Conservation (phyloP, 768 basidiomycete species). For the Lanmaoa rubissima region DNA sequence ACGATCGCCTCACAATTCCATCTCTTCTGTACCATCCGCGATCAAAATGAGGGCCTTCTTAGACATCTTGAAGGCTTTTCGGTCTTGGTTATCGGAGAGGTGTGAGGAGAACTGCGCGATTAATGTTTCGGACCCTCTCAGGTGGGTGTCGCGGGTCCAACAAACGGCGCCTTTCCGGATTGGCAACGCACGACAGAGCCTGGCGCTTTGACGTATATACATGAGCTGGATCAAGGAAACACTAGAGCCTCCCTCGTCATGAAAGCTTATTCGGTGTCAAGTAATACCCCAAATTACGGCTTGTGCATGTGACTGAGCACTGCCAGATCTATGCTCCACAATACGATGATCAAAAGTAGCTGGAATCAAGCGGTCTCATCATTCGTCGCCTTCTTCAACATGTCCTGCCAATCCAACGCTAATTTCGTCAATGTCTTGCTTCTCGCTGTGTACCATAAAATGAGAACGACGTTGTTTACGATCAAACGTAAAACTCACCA, state of each 20-base stretch:
- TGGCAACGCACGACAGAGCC: not conserved
- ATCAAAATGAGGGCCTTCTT: slow-evolving; percentile 63
- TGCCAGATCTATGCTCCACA: not conserved
- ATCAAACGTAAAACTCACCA: slow-evolving; percentile 47
- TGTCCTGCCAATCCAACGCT: slow-evolving; percentile 81
- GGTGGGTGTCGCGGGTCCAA: slow-evolving; percentile 1
- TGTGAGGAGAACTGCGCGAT: not conserved
- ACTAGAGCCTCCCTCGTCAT: not conserved
- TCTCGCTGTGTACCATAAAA: slow-evolving; percentile 44
- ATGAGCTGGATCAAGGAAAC: not conserved
- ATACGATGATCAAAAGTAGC: not conserved
- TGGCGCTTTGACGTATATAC: not conserved
- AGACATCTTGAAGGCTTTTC: slow-evolving; percentile 14
- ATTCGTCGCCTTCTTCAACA: slow-evolving; percentile 58
- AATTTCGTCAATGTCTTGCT: slow-evolving; percentile 75
- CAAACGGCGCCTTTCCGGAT: not conserved
- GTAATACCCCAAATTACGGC: not conserved
- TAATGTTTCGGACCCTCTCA: not conserved
- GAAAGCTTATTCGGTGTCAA: not conserved
- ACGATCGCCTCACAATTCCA: slow-evolving; percentile 58
- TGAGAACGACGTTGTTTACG: slow-evolving; percentile 2
- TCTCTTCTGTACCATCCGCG: slow-evolving; percentile 84
- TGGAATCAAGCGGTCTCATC: slow-evolving; percentile 39
- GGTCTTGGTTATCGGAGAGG: not conserved
- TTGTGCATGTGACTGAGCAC: not conserved